These are phyloP conservation scores for Panellus pusillus DNA, from an alignment of 768 basidiomycete species.

Conservation along the genomic window DNA sequence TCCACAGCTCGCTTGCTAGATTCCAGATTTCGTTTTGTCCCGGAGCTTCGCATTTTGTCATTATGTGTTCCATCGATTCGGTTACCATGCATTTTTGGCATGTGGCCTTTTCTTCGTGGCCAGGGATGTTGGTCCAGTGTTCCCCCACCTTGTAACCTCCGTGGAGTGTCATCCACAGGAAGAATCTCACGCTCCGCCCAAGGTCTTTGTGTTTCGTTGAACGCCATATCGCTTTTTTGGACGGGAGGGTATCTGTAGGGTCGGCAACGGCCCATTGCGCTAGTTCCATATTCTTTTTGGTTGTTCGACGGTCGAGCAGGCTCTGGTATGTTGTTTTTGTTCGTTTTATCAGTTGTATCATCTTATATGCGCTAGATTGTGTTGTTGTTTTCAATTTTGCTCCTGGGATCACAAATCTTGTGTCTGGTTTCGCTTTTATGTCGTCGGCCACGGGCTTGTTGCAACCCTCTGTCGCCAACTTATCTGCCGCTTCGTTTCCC, in stretches of 20 bases:
- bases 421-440: no score
- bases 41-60: neutral
- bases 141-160: neutral
- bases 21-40: neutral
- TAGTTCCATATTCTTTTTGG: no score
- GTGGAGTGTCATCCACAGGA: neutral
- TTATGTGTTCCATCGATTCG: no score
- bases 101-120: neutral
- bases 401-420: conserved; percentile 14
- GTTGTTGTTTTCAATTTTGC: conserved; percentile 14
- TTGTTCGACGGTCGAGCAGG: no score
- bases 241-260: no score
- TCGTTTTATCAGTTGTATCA: neutral
- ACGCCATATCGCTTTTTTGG: neutral
- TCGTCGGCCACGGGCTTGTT: no score
- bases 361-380: conserved; percentile 13
- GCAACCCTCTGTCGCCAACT: conserved; percentile 1
- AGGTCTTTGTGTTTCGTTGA: neutral
- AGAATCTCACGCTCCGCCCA: neutral
- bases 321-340: no score
- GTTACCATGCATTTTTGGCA: no score
- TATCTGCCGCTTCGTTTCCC: conserved; percentile 29
- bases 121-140: neutral
- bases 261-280: no score
- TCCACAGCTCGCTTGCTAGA: neutral